Conservation (phyloP, 192 early-diverging fungal genomes). For the Backusella parvicylindrica region DNA sequence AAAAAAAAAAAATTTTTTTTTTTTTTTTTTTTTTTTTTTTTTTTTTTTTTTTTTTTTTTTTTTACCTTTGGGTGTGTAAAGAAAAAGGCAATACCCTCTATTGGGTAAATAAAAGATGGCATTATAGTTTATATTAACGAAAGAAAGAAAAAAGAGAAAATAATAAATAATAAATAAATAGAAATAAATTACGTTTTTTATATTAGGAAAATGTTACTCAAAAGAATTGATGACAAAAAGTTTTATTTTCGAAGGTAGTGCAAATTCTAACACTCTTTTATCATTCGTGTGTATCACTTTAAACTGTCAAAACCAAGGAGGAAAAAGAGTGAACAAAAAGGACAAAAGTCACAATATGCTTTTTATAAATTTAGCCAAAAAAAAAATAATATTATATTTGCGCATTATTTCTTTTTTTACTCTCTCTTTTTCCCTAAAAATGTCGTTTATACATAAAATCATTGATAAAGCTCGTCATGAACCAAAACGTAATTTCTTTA, state of each 20-base stretch:
- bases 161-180: neutral
- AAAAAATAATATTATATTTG: neutral
- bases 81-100: slow-evolving; percentile 39
- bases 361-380: neutral
- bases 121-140: neutral
- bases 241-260: neutral
- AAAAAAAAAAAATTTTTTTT: too few relatives aligned
- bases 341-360: neutral
- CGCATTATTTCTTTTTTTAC: neutral
- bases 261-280: neutral
- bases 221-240: neutral
- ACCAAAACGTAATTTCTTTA: neutral
- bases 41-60: too few relatives aligned
- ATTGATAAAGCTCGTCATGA: slow-evolving; percentile 4
- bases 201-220: neutral
- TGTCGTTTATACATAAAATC: slow-evolving; percentile 9
- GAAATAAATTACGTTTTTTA: neutral
- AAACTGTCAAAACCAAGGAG: neutral
- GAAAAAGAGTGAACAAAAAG: neutral
- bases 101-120: slow-evolving; percentile 10
- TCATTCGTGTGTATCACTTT: neutral
- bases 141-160: neutral
- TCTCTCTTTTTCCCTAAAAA: neutral
- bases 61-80: slow-evolving; percentile 37
- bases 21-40: neutral